Base-by-base conservation (phyloP, 805 yeast species). In the Candida odintsovae region DNA sequence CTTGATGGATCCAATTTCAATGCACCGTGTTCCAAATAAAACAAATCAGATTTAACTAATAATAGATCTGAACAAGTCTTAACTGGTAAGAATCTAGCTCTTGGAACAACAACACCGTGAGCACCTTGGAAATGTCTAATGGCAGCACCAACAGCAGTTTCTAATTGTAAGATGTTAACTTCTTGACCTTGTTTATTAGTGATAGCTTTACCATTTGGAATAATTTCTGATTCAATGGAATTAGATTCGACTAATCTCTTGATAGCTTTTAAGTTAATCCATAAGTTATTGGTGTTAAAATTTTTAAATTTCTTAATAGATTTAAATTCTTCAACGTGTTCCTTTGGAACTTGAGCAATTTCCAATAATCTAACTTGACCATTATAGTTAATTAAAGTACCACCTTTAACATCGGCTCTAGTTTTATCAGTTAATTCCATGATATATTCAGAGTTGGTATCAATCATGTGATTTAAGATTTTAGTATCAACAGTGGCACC, bases 341-440 rank as follows among this genome's bases (percentile, higher is more conserved):
- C 97, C 70, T 90, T 90, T 67, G 98, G 98, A 52, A 92, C 99
- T 75, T 92, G 99, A 38, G 97, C 97, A 59, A 94, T 92, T 71
- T 94, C 98, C 61, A 94, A 79, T 64, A 94, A 78, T 70, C 97
- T 82, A 50, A 94, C 96, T 64, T 85, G 82, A 53, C 97, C 98
- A 57, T 89, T 92, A 69, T 94, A 94, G 70, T 89, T 89, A 68
- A 94, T 90, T 68, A 94, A 80, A 56, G 98, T 94, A 75, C 98
- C 99, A 75, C 99, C 99, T 73, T 94, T 94, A 63, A 94, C 99
- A 68, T 94, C 99, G 31, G 99, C 99, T 70, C 98, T 84, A 43
- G 99, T 94, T 76, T 94, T 94, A 72, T 92, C 96, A 45, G 99
- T 94, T 68, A 94, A 81, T 73, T 94, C 99, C 99, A 94, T 94